A percentile compares a stretch with the other conserved stretches of the same genome.
Conservation (phyloP, 2,329 filamentous ascomycete genomes). For the Didymella pinodella region DNA sequence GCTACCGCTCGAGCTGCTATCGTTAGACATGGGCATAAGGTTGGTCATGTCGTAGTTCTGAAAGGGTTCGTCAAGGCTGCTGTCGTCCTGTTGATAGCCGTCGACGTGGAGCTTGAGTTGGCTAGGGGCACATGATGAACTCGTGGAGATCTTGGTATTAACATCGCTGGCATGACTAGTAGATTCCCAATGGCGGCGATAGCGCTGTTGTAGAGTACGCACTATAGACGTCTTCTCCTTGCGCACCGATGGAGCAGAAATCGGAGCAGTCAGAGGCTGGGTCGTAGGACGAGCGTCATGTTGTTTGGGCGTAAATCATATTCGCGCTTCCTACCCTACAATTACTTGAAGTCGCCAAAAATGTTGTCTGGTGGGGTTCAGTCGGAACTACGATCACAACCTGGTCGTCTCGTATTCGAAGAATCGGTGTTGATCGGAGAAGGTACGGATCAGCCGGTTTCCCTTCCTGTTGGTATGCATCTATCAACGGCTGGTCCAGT, state of each 20-base stretch:
- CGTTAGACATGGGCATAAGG: not conserved
- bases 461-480: not conserved
- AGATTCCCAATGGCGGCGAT: not conserved
- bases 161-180: not conserved
- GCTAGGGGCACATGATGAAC: not conserved
- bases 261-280: not conserved
- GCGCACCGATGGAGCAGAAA: not conserved
- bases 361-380: not conserved
- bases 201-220: not conserved
- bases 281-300: not conserved
- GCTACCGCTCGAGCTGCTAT: not conserved
- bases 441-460: not conserved
- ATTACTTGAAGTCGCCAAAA: not conserved
- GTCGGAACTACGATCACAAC: not conserved
- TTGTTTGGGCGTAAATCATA: not conserved
- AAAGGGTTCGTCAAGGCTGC: not conserved
- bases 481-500: not conserved
- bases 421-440: not conserved
- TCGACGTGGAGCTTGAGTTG: not conserved
- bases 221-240: not conserved
- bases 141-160: not conserved
- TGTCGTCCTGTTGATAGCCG: not conserved
- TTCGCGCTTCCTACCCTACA: not conserved
- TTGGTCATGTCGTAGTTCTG: not conserved
- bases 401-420: not conserved